phyloP scores from a whole-genome alignment of 352 stramenopile species.

The Phytophthora cryptogea region DNA sequence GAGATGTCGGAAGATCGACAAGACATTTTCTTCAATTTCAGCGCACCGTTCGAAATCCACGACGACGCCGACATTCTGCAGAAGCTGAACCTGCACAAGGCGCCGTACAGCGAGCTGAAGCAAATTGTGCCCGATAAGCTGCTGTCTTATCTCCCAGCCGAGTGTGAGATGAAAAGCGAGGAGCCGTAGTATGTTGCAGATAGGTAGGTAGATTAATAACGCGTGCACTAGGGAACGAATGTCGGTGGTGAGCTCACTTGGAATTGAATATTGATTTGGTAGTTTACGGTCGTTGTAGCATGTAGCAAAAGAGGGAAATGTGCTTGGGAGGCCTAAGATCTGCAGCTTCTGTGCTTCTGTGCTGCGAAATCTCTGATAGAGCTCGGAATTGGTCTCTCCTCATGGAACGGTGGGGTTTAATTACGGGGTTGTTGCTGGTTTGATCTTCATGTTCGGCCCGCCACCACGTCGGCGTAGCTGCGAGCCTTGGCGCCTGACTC shows the following conservation, averaged over 20 bases:
- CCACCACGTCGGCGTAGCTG: conserved; percentile 55
- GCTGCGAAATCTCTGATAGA: neutral
- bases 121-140: conserved; percentile 78
- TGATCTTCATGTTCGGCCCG: conserved; percentile 25
- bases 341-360: neutral
- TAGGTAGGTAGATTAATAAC: conserved; percentile 31
- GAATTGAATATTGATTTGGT: conserved; percentile 14
- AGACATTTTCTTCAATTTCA: conserved; percentile 98
- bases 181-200: conserved; percentile 34
- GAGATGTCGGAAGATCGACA: conserved; percentile 96
- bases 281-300: conserved; percentile 15
- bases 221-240: conserved; percentile 8
- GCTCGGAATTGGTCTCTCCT: neutral
- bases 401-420: neutral
- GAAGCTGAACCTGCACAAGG: conserved; percentile 91
- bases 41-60: conserved; percentile 96
- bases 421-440: neutral
- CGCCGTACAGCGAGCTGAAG: conserved; percentile 64
- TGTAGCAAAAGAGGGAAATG: conserved; percentile 15
- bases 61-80: conserved; percentile 98
- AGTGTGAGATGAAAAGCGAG: conserved; percentile 79
- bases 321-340: neutral
- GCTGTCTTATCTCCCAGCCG: conserved; percentile 73
- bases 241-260: conserved; percentile 13
- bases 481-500: conserved; percentile 26